Base-by-base conservation (phyloP, 768 basidiomycete genomes). In the Kondoa subrosea region DNA sequence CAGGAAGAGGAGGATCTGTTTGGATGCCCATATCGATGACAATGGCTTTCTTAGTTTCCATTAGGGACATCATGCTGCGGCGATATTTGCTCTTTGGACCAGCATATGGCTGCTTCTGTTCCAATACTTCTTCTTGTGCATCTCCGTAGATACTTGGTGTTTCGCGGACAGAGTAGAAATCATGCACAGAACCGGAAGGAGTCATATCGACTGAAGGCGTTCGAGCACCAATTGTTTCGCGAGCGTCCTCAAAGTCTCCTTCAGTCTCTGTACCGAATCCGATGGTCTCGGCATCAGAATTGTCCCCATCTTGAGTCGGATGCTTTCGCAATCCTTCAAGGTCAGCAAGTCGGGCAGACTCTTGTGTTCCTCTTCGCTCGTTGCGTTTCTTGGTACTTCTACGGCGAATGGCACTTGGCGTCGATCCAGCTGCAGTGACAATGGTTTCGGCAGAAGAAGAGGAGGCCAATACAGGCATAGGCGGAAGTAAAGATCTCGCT, bases 171-270 rank as follows among this genome's bases (percentile, higher is more conserved):
- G 61, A 63, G 61, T 63, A 32, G 61, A 63, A 63, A 27, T 63
- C 61, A 32, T 31, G 29, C 27, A 63, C 29, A 16, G 61, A 63
- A 3, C 3, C 27, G 12, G 61, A 31, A 16, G 61, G 61, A n/a
- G 61, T 63, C 61, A 32, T 31, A 27, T 31, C 59, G 17, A 34
- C 40, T 1, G 68, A 61, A 0, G 65, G 68, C 14, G 61, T 62
- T n/a, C 66, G 59, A 4, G 66, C 71, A 17, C 72, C 74, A 57
- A 74, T 70, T 17, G 71, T 71, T 59, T 74, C 74, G 57, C 71
- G 70, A 0, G 74, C 74, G 33, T 74, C 74, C 57, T 74, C 74
- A 57, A 71, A 74, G 40, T 73, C 74, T 34, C 67, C 64, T 3
- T 73, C 73, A 3, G 73, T 73, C 58, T 74, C 73, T 15, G 72